Evolutionary conservation across 2,329 filamentous ascomycete genomes (phyloP), one percentile per base, ranked within the genome.

Genomic region (Fulvia fulva): DNA sequence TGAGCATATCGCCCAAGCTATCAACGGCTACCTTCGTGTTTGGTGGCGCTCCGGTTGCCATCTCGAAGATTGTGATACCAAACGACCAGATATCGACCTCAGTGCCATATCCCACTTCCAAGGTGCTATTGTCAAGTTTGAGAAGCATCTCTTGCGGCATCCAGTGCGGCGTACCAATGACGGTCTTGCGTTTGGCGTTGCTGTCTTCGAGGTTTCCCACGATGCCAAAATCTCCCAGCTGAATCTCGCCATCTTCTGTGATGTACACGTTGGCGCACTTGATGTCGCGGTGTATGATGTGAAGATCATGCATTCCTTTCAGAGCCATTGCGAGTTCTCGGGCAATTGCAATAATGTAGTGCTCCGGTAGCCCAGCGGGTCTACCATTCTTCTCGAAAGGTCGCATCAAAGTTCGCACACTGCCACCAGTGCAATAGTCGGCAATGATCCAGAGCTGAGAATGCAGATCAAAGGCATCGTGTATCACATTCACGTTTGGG

Each of bases 401-500:
- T 60, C 79, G 77, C 78, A 86, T 84, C 65, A 87, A 68, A 8
- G 85, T 87, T 58, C 83, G 80, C 6, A 95, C 87, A 71, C 90
- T 94, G 51, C 90, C 90, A 61, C 90, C 90, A 5, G 88, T 89
- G 67, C 90, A 92, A 73, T 92, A 91, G 75, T 94, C 89, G 59
- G 88, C 92, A 56, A 94, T 85, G 78, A 94, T 90, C 90, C 90
- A 95, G 77, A 95, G 87, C 60, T 90, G 84, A 65, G 88, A 86
- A 44, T 88, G 88, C 37, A 93, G 85, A 8, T 88, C 85, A 21
- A 92, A 80, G 4, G 89, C 89, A 64, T 92, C 89, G 66, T 92
- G 86, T 53, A 93, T 87, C 66, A 87, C 83, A 71, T 93, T 94
- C 75, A 95, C 86, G 69, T 93, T 93, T 65, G 83, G 83, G 19